Percentiles rank a stretch among this genome's conserved stretches.
Evolutionary conservation across 805 yeast species (phyloP).

Genomic region (Yarrowia hollandica): DNA sequence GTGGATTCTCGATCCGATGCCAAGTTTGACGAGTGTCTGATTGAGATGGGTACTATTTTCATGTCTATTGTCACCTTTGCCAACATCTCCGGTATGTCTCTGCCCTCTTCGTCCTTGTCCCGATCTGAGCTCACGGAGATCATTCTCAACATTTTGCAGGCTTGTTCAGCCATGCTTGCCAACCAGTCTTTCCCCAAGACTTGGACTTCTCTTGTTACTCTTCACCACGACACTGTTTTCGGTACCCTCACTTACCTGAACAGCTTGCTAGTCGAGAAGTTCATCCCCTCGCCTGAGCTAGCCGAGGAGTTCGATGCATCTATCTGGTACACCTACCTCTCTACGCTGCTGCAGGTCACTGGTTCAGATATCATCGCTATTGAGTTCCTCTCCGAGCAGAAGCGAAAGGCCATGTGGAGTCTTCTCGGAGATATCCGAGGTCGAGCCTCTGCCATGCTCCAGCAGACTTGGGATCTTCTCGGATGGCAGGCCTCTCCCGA

Average conservation of each 20-base stretch:
- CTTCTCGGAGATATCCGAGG: slow-evolving; percentile 65
- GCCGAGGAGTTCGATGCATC: slow-evolving; percentile 57
- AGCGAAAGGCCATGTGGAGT: slow-evolving; percentile 65
- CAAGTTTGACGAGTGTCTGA: slow-evolving; percentile 64
- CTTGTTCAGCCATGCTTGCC: slow-evolving; percentile 38
- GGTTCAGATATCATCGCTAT: slow-evolving; percentile 67
- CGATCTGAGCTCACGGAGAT: slow-evolving; percentile 37
- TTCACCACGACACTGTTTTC: slow-evolving; percentile 39
- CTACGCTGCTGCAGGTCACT: slow-evolving; percentile 56
- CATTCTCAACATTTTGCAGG: slow-evolving; percentile 36
- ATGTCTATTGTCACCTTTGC: slow-evolving; percentile 41
- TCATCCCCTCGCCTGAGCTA: slow-evolving; percentile 53
- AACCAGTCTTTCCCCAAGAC: slow-evolving; percentile 46
- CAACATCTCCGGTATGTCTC: slow-evolving; percentile 34
- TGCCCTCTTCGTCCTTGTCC: slow-evolving; percentile 35
- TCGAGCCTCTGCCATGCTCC: slow-evolving; percentile 55
- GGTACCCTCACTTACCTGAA: slow-evolving; percentile 44
- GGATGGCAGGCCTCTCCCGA: slow-evolving; percentile 63
- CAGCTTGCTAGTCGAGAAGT: slow-evolving; percentile 51
- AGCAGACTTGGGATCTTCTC: slow-evolving; percentile 69
- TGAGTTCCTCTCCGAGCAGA: slow-evolving; percentile 69
- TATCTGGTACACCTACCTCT: slow-evolving; percentile 69
- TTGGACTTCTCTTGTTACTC: slow-evolving; percentile 64
- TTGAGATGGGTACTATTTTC: slow-evolving; percentile 63
- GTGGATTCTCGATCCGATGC: slow-evolving; percentile 74